Evolutionary conservation across 2,329 filamentous ascomycete species (phyloP).

Genomic region (Xylaria digitata): DNA sequence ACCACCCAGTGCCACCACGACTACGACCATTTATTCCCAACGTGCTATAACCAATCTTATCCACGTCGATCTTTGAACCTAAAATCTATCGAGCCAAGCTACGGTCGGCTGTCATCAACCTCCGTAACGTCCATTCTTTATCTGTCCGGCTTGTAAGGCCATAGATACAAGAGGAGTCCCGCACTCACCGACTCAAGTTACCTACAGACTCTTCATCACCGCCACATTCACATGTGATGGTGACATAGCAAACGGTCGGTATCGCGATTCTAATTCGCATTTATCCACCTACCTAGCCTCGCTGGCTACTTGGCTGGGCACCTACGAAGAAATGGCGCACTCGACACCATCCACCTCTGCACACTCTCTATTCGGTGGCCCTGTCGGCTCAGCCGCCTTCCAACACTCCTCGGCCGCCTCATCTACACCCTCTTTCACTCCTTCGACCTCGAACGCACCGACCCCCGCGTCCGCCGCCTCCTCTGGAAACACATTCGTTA

Average conservation of each 20-base stretch:
- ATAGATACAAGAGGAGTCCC: neutral
- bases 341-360: conserved; percentile 42
- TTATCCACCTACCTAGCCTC: conserved; percentile 3
- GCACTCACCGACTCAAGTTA: neutral
- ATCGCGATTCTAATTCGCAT: conserved; percentile 18
- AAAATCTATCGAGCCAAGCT: neutral
- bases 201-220: neutral
- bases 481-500: conserved; percentile 85
- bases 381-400: conserved; percentile 39
- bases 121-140: neutral
- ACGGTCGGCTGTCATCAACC: conserved; percentile 13
- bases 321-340: conserved; percentile 43
- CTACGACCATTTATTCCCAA: conserved; percentile 6
- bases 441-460: conserved; percentile 53
- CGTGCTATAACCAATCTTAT: neutral
- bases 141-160: neutral
- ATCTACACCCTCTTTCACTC: conserved; percentile 43
- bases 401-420: conserved; percentile 45
- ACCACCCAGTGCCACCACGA: neutral
- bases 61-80: conserved; percentile 18
- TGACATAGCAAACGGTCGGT: conserved; percentile 25
- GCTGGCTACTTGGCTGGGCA: too few species aligned
- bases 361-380: conserved; percentile 51
- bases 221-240: conserved; percentile 30
- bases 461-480: conserved; percentile 64